Base-by-base conservation (phyloP, 441 rosid genomes). In the Hypseocharis bilobata region DNA sequence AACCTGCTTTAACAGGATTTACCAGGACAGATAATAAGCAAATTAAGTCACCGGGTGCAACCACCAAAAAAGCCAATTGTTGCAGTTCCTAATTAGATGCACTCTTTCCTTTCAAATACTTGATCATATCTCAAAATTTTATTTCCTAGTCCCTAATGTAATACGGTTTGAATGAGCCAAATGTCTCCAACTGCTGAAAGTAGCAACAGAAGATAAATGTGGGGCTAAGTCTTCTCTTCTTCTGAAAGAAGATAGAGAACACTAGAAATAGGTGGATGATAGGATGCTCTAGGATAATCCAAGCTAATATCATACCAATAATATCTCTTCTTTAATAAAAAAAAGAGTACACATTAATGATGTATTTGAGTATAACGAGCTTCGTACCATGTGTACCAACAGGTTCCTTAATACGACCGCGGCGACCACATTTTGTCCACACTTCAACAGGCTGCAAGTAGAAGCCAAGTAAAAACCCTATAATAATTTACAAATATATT, bases 391-490 rank as follows among this genome's bases (percentile, higher is more conserved):
- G 97, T 70, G 98, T 91, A 13, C 96, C 96, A 42, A 90, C 80
- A 72, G 96, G 97, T 78, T 93, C 97, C 88, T 79, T 93, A 32
- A 93, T 75, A 16, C 92, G 92, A 75, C 96, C 97, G 59, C 95
- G 95, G 0, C 86, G 85, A 32, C 96, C 96, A 0, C 85, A 80
- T 74, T 91, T 93, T 4, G 92, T 80, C 86, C 87, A 88, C 58
- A 90, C 92, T 82, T 93, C 97, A 14, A 93, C 92, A 65, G 95
- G 98, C 97, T 92, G 85, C 77, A 66, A 45, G 27, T 60, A 22
- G 7, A 23, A 26, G 34, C 32, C 58, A 47, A n/a, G 60, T 54
- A 2, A 32, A 16, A 26, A 34, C 51, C 8, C 19, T 1, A 26
- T 58, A 22, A 25, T 23, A 6, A 38, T 14, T 23, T 11, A 30